Conservation (phyloP, 305 asterid species). For the Fraxinus velutina region DNA sequence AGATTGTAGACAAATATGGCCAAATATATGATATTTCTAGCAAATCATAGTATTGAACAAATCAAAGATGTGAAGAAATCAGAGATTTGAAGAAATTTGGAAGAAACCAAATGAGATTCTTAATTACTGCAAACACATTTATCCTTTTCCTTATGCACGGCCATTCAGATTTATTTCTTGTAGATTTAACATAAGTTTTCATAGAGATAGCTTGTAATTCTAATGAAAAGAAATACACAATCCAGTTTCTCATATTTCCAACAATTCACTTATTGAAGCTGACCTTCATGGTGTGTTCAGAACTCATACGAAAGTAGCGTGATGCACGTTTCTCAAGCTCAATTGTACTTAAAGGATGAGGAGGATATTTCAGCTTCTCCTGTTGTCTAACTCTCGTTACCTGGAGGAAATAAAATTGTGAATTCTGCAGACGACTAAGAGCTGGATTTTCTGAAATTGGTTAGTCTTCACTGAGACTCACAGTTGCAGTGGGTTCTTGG, state of each 20-base stretch:
- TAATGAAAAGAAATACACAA: background rate
- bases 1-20: background rate
- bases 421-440: conserved; percentile 19
- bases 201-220: background rate
- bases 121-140: background rate
- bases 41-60: background rate
- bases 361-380: conserved; percentile 83
- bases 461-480: conserved; percentile 42
- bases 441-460: conserved; percentile 18
- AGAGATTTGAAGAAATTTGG: background rate
- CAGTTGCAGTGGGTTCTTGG: conserved; percentile 81
- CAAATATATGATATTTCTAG: background rate
- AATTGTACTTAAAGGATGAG: conserved; percentile 86
- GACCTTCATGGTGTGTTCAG: conserved; percentile 97
- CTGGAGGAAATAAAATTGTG: conserved; percentile 39
- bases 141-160: background rate
- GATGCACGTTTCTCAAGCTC: conserved; percentile 99
- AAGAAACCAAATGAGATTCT: background rate
- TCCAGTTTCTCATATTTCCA: background rate
- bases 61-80: background rate
- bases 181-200: background rate
- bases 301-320: conserved; percentile 88
- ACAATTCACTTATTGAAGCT: conserved; percentile 20
- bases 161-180: background rate
- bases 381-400: conserved; percentile 70